Evolutionary conservation across 768 basidiomycete genomes (phyloP), one percentile per base, ranked within the genome.

Genomic region (Boletellus emodensis): DNA sequence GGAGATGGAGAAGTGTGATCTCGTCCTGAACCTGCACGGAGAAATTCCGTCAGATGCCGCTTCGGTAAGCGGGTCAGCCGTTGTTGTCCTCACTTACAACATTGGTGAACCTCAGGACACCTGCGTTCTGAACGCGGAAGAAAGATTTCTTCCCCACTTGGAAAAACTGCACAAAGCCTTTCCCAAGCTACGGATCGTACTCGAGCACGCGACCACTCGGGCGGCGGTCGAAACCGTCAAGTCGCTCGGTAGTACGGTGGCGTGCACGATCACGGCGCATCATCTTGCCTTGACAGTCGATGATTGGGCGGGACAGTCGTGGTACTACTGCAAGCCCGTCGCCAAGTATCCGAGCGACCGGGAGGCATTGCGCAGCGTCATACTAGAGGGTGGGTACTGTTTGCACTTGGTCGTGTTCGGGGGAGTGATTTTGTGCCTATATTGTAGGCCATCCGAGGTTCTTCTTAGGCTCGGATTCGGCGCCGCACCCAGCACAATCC

Each of bases 271-370:
- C 69, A 99, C 96, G 2, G 89, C 94, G 1, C 96, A 99, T 69
- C 96, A 99, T 66, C 82, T 99, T 40, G 84, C 81, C 26, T 77
- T 99, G 43, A 96, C 90, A 6, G 91, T 97, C 4, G 95, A 99
- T 69, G 90, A 94, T 59, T 97, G 94, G 84, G 94, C 94, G 2
- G 91, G 94, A 2, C 93, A 98, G 67, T 82, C 90, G 3, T 93
- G 89, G 80, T 82, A 95, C 62, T 99, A 88, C 71, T 98, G 96
- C 76, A 99, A 98, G 69, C 96, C 96, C 0, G 88, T 99, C 18
- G 94, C 96, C 12, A 99, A 99, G 71, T 94, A 83, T 66, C 95
- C 95, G 2, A 85, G 88, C 57, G 96, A 99, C 66, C 79, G 95
- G 14, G 69, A 81, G 60, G 93, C 95, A 13, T 71, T 99, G 50